Evolutionary conservation across 805 yeast genomes (phyloP), one percentile per base, ranked within the genome.

Genomic region (Yamadazyma paraphyllophila): DNA sequence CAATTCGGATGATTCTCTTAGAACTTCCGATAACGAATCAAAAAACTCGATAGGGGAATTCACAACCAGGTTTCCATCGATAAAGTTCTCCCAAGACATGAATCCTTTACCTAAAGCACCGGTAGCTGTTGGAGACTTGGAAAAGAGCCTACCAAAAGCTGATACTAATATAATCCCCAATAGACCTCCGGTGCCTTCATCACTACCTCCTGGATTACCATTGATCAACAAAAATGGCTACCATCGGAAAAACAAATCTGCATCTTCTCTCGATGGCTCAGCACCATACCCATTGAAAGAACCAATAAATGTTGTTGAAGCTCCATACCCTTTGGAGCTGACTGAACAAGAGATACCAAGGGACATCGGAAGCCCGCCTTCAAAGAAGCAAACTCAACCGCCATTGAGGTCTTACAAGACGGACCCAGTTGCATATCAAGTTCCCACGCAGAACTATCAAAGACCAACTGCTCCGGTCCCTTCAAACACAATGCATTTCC

Each of bases 161-260:
- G 24, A 20, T 20, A 20, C 24, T 20, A 20, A 20, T 6, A 20
- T 20, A 20, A 20, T 7, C n/a, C 29, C 14, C 5, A 24, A 30
- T 9, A 36, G 46, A 25, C 55, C 55, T 12, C 55, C 55, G 9
- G 45, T 51, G 2, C 55, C 55, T 7, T 42, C 52, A 14, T 12
- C 43, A n/a, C 17, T 45, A 12, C 55, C 55, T 16, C 55, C 55
- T 4, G 52, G 52, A 7, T 32, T 51, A 13, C 52, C 55, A 9
- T 17, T 39, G 12, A 9, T 36, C 1, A 39, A 20, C 24, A 20
- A 30, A 7, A 41, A 14, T 3, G 30, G 16, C 7, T 27, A 35
- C 14, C 32, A 35, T 5, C 12, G 3, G 10, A 36, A 17, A 14
- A 36, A 15, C 16, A 36, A 36, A 15, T 42, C 40, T 11, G 30